Evolutionary conservation across 495 filamentous ascomycete species (phyloP).

Genomic region (Chlorociboria aeruginascens): DNA sequence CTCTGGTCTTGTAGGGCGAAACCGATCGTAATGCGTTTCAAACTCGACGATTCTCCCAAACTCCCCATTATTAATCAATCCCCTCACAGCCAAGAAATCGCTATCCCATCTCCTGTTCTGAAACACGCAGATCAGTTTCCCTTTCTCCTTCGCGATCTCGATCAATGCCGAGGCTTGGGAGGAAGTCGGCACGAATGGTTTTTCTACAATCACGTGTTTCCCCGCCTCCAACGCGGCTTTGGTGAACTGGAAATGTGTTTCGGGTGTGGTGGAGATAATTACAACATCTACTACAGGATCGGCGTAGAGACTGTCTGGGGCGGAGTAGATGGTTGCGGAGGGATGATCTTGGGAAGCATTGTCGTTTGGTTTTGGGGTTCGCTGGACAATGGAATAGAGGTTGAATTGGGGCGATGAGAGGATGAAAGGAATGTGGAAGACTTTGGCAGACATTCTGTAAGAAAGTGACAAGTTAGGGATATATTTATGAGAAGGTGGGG

Average conservation of each 20-base stretch:
- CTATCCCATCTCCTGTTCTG: constrained; percentile 83
- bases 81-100: constrained; percentile 68
- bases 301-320: constrained; percentile 47
- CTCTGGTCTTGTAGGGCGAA: constrained; percentile 42
- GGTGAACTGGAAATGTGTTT: constrained; percentile 57
- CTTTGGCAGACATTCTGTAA: constrained; percentile 63
- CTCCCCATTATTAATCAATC: constrained; percentile 39
- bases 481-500: neutral
- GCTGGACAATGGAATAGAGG: constrained; percentile 72
- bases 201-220: constrained; percentile 83
- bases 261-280: constrained; percentile 63
- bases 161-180: constrained; percentile 62
- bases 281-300: constrained; percentile 59
- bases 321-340: constrained; percentile 48
- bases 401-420: constrained; percentile 47
- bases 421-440: constrained; percentile 88
- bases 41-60: constrained; percentile 67
- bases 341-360: constrained; percentile 58
- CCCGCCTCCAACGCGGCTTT: constrained; percentile 57
- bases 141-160: constrained; percentile 46
- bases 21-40: constrained; percentile 77
- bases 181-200: constrained; percentile 70
- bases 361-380: constrained; percentile 51
- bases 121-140: constrained; percentile 63
- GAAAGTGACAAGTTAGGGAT: constrained; percentile 9